Percentiles rank a stretch among this genome's conserved stretches.
phyloP scores from a whole-genome alignment of 495 filamentous ascomycete species.

The Penicillium malachiteum region DNA sequence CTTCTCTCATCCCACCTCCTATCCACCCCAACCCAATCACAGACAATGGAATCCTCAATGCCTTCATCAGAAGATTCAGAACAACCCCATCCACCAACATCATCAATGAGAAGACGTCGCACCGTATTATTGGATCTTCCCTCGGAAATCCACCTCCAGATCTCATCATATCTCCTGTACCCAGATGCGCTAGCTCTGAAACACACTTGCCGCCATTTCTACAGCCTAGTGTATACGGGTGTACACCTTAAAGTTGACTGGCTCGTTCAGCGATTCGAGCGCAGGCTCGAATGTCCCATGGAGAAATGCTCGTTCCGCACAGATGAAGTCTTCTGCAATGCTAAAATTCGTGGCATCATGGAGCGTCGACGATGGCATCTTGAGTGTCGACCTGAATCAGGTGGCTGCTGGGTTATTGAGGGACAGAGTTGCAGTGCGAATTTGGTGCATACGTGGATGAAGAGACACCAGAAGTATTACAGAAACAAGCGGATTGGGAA shows the following conservation, averaged over 20 bases:
- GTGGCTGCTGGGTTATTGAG: constrained; percentile 38
- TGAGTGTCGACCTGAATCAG: constrained; percentile 29
- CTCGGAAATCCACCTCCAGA: constrained; percentile 67
- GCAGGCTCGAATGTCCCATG: constrained; percentile 47
- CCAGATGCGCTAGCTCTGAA: constrained; percentile 71
- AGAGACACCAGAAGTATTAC: constrained; percentile 16
- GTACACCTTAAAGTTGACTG: constrained; percentile 65
- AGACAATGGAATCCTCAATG: not conserved
- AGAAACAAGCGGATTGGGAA: constrained; percentile 5
- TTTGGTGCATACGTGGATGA: constrained; percentile 36
- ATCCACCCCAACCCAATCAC: not conserved
- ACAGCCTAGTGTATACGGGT: constrained; percentile 62
- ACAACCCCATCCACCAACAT: not conserved
- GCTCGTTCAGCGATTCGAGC: constrained; percentile 58
- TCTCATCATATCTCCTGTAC: constrained; percentile 75
- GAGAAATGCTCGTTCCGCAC: constrained; percentile 49
- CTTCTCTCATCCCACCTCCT: not conserved
- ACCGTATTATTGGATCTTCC: constrained; percentile 47
- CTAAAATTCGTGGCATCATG: constrained; percentile 41
- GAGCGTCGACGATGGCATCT: constrained; percentile 42
- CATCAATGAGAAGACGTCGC: not conserved
- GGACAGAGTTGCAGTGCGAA: constrained; percentile 37
- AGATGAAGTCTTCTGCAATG: constrained; percentile 45
- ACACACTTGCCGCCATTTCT: constrained; percentile 62
- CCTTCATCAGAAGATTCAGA: too few relatives aligned